These are phyloP conservation scores for Aspergillus fumigatus DNA, from an alignment of 2,329 filamentous ascomycete species.

Conservation along the genomic window DNA sequence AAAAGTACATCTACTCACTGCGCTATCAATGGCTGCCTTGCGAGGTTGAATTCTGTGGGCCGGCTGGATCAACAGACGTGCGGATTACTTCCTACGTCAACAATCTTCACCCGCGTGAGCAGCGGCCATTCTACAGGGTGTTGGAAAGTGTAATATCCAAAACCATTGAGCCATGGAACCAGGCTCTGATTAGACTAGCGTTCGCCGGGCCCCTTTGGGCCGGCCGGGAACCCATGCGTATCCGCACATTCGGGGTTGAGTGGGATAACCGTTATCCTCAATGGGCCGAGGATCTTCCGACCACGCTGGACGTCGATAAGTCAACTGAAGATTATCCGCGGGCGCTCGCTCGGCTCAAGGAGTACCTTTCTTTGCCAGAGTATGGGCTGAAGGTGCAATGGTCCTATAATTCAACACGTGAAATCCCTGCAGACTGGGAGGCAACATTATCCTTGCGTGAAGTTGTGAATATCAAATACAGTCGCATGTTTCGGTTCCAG, in stretches of 20 bases:
- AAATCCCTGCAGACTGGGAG: constrained; percentile 6
- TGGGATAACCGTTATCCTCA: constrained; percentile 5
- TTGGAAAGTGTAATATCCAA: constrained; percentile 3
- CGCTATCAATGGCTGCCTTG: constrained; percentile 12
- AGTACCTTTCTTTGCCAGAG: constrained; percentile 8
- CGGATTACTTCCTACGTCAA: constrained; percentile 8
- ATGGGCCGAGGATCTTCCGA: not conserved
- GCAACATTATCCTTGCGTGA: not conserved
- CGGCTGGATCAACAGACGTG: constrained; percentile 4
- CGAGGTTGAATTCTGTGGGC: constrained; percentile 9
- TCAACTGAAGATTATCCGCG: not conserved
- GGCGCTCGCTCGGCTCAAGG: constrained; percentile 2
- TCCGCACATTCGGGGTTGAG: constrained; percentile 7
- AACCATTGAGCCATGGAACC: constrained; percentile 5
- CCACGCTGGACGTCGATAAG: not conserved
- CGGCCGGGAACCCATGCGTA: constrained; percentile 1
- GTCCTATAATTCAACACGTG: not conserved
- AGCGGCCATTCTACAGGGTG: constrained; percentile 1
- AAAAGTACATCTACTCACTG: constrained; percentile 2
- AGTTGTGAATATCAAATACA: constrained; percentile 3
- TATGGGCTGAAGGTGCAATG: constrained; percentile 5
- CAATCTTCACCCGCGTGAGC: constrained; percentile 5
- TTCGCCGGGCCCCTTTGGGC: too few relatives aligned
- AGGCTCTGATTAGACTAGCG: constrained; percentile 3
- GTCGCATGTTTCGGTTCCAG: constrained; percentile 4